These are phyloP conservation scores for Lactarius trivialis DNA, from an alignment of 768 basidiomycete species.

Conservation along the genomic window DNA sequence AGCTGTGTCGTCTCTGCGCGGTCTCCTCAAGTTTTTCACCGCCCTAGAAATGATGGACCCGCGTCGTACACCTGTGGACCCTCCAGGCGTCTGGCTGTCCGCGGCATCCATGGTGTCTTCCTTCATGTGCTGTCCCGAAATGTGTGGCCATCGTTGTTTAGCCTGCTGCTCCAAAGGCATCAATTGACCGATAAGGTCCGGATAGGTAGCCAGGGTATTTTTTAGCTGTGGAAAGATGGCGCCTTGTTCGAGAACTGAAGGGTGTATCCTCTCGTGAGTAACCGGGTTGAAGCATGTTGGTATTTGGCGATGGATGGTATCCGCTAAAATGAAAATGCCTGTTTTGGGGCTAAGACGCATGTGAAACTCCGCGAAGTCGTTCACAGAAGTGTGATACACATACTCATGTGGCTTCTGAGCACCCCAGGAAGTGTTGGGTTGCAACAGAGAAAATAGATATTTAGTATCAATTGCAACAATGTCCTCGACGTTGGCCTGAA, in stretches of 20 bases:
- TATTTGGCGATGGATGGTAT: conserved; percentile 4
- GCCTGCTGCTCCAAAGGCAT: conserved; percentile 13
- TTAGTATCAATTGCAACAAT: conserved; percentile 49
- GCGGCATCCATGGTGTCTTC: background rate
- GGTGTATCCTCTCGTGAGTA: conserved; percentile 16
- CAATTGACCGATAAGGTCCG: conserved; percentile 12
- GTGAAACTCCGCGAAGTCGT: background rate
- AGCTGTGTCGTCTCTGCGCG: background rate
- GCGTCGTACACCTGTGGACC: background rate
- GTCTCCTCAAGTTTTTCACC: background rate
- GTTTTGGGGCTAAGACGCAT: conserved; percentile 34
- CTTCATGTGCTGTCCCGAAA: background rate
- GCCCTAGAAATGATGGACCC: background rate
- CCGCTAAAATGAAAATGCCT: conserved; percentile 11
- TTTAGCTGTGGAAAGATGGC: conserved; percentile 5
- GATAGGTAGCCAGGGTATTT: background rate
- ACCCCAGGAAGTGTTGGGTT: conserved; percentile 56
- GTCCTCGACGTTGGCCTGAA: conserved; percentile 49
- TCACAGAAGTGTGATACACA: conserved; percentile 24
- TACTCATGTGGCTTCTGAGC: conserved; percentile 57
- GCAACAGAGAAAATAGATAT: conserved; percentile 45
- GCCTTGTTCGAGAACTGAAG: conserved; percentile 15
- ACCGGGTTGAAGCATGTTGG: conserved; percentile 5
- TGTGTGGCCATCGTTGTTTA: conserved; percentile 2
- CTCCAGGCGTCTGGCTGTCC: background rate